Evolutionary conservation across 139 green algal species (phyloP), one percentile per base, ranked within the genome.

Genomic region (Zygnema cylindricum): DNA sequence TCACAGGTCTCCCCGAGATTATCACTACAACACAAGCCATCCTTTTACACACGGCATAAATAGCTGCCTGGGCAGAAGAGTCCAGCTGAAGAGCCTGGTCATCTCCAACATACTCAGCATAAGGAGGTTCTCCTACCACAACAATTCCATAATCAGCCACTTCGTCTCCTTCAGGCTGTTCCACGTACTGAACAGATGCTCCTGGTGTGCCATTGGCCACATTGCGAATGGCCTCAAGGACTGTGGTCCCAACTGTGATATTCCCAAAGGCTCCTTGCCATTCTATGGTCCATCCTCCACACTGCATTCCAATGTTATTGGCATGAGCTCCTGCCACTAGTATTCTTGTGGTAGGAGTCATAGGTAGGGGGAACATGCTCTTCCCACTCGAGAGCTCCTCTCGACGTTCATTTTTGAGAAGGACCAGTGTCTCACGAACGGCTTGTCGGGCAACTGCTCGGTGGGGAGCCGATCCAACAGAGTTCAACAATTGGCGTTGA

Each of bases 1-100:
- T 33, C 11, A 87, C 1, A 1, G 43, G 42, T 39, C 82, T 69
- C 42, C 84, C 84, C 16, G 84, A 85, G 42, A 89, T 39, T 21
- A 89, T 32, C 23, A 89, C 55, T 42, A 89, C 84, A 38, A 89
- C 55, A 35, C 84, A 89, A 0, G 84, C 69, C 36, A 89, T 89
- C 23, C 22, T 36, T 1, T 36, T 22, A 32, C 84, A 89, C 23
- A 89, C 77, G 1, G 11, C 36, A 22, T 40, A 23, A 33, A 89
- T 55, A 23, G 69, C 77, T 55, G 49, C 39, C 1, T 54, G 69
- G 21, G 69, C 30, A 30, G 69, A 36, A 21, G 36, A 63, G 2
- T 16, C 38, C 25, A 89, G 36, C 21, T 85, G 41, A 43, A 89
- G 84, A 32, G 81, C 55, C 69, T 32, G 35, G 42, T 78, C 11